These are phyloP conservation scores for Nothophaeocryptopus gaeumannii DNA, from an alignment of 2,329 filamentous ascomycete species.

Conservation along the genomic window DNA sequence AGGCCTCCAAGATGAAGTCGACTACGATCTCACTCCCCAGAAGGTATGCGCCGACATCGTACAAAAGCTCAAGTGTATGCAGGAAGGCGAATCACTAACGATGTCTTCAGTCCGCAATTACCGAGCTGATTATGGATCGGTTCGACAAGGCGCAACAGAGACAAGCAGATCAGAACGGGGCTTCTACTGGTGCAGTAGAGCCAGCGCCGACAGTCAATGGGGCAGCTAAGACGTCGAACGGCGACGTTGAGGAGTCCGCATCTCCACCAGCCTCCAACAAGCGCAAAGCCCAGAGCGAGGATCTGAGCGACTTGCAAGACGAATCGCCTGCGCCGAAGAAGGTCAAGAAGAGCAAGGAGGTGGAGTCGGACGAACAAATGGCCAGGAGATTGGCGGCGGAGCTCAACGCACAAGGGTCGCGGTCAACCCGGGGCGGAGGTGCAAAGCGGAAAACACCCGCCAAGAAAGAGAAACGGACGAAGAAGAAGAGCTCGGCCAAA, in stretches of 20 bases:
- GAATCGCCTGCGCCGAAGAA: slow-evolving; percentile 40
- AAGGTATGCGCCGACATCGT: slow-evolving; percentile 48
- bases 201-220: slow-evolving; percentile 40
- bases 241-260: slow-evolving; percentile 8
- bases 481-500: slow-evolving; percentile 68
- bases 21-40: slow-evolving; percentile 60
- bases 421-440: slow-evolving; percentile 68
- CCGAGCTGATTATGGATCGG: slow-evolving; percentile 47
- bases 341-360: slow-evolving; percentile 58
- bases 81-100: slow-evolving; percentile 13
- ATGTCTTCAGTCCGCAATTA: slow-evolving; percentile 42
- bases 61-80: neutral
- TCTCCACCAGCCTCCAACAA: slow-evolving; percentile 34
- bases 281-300: slow-evolving; percentile 42
- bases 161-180: slow-evolving; percentile 23
- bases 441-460: slow-evolving; percentile 53
- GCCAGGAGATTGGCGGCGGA: slow-evolving; percentile 89
- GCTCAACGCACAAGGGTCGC: slow-evolving; percentile 68
- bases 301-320: slow-evolving; percentile 41
- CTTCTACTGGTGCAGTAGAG: slow-evolving; percentile 29
- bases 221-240: slow-evolving; percentile 22
- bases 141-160: slow-evolving; percentile 47
- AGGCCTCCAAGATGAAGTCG: slow-evolving; percentile 58
- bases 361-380: slow-evolving; percentile 77
- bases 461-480: slow-evolving; percentile 64